Evolutionary conservation across 164 flowering plant genomes (phyloP).

Genomic region (Santalum album): DNA sequence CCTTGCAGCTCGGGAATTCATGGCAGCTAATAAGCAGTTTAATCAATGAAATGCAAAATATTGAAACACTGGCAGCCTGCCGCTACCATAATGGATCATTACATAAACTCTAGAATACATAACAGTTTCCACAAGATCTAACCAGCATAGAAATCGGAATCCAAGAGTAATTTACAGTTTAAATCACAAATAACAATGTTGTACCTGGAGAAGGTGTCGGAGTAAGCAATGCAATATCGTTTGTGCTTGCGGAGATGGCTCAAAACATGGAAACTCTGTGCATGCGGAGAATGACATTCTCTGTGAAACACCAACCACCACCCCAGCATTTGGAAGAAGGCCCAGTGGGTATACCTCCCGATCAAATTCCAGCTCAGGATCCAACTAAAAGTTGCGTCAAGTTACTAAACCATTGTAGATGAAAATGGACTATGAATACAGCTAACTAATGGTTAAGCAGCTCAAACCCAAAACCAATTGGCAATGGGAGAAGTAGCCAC

Average conservation of each 20-base stretch:
- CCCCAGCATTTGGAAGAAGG: slow-evolving; percentile 93
- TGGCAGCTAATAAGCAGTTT: neutral
- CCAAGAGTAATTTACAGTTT: neutral
- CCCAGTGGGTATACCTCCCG: slow-evolving; percentile 97
- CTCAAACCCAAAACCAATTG: too few relatives aligned
- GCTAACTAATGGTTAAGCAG: too few relatives aligned
- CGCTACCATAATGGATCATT: too few relatives aligned
- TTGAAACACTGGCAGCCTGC: too few relatives aligned
- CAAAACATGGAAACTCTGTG: slow-evolving; percentile 97
- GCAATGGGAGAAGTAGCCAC: too few relatives aligned
- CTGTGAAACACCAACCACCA: slow-evolving; percentile 94
- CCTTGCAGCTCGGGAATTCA: neutral
- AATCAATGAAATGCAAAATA: neutral
- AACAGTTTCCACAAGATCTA: neutral
- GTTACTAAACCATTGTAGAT: slow-evolving; percentile 3
- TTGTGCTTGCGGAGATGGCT: slow-evolving; percentile 98
- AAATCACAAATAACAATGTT: neutral
- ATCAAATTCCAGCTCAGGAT: slow-evolving; percentile 98
- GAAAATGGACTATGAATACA: neutral
- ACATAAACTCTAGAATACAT: too few relatives aligned
- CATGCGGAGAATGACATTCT: slow-evolving; percentile 91
- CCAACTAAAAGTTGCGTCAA: slow-evolving; percentile 48
- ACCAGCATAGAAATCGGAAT: neutral
- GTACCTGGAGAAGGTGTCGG: slow-evolving; percentile 98
- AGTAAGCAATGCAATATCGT: slow-evolving; percentile 95